phyloP scores from a whole-genome alignment of 768 basidiomycete genomes.

The Leccinum subgranulosum region DNA sequence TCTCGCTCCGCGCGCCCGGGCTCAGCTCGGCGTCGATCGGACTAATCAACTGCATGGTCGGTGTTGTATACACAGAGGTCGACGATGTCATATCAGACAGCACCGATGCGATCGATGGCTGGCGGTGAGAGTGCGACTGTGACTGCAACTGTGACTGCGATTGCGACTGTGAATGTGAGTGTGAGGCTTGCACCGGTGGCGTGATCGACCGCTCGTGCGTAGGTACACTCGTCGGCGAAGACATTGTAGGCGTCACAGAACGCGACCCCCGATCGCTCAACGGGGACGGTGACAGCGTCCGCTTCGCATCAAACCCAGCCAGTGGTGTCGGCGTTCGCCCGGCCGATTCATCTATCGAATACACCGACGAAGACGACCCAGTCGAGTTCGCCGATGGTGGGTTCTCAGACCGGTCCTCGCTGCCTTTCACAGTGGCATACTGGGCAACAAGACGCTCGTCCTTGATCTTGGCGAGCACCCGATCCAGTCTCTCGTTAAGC shows the following conservation, averaged over 20 bases:
- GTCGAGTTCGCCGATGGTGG: too few relatives aligned
- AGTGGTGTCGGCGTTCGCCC: constrained; percentile 24
- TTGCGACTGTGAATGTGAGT: constrained; percentile 7
- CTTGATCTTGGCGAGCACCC: too few relatives aligned
- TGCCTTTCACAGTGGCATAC: too few relatives aligned
- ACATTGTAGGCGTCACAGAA: constrained; percentile 26
- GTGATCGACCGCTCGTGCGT: constrained; percentile 21
- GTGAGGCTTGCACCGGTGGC: constrained; percentile 24
- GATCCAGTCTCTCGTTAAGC: too few relatives aligned
- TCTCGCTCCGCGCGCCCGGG: constrained; percentile 1
- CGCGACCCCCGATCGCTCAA: constrained; percentile 22
- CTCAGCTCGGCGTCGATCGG: constrained; percentile 18
- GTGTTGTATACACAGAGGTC: constrained; percentile 47
- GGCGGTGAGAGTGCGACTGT: constrained; percentile 37
- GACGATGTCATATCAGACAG: constrained; percentile 52
- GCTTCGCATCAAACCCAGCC: constrained; percentile 13
- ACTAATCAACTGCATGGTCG: constrained; percentile 29
- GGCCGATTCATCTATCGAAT: too few relatives aligned
- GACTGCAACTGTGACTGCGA: constrained; percentile 12
- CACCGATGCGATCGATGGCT: constrained; percentile 74
- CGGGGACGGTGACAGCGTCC: constrained; percentile 20
- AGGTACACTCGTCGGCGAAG: constrained; percentile 1
- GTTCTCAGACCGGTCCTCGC: too few relatives aligned
- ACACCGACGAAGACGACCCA: too few relatives aligned
- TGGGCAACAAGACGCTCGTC: too few relatives aligned